Evolutionary conservation across 441 rosid species (phyloP).

Genomic region (Erodium texanum): DNA sequence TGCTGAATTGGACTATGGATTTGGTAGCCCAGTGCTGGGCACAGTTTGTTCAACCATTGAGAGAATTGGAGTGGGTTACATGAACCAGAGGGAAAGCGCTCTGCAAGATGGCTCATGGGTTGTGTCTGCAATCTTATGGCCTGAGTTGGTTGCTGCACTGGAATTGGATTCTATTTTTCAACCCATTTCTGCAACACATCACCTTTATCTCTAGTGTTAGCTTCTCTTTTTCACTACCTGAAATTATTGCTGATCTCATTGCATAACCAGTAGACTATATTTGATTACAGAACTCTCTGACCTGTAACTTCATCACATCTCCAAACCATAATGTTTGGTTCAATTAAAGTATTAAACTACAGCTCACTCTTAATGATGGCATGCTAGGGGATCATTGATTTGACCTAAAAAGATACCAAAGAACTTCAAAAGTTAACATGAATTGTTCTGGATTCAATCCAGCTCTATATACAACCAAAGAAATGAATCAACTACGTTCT

Average conservation of each 20-base stretch:
- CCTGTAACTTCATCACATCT: too few relatives aligned
- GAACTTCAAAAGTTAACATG: background rate
- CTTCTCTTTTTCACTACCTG: too few relatives aligned
- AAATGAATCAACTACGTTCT: background rate
- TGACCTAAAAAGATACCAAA: too few relatives aligned
- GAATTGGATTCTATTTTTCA: slow-evolving; percentile 69
- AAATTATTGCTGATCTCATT: too few relatives aligned
- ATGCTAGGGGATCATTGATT: too few relatives aligned
- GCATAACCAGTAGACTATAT: too few relatives aligned
- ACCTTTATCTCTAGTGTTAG: slow-evolving; percentile 32
- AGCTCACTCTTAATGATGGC: background rate
- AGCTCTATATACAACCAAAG: background rate
- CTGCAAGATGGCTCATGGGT: slow-evolving; percentile 66
- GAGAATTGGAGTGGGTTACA: slow-evolving; percentile 61
- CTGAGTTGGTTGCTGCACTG: slow-evolving; percentile 52
- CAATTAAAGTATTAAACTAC: too few relatives aligned
- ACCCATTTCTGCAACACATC: slow-evolving; percentile 53
- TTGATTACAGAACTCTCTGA: too few relatives aligned
- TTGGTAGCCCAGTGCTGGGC: slow-evolving; percentile 63
- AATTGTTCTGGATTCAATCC: background rate
- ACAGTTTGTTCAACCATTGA: slow-evolving; percentile 53
- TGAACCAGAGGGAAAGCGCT: slow-evolving; percentile 78
- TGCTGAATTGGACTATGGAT: slow-evolving; percentile 66
- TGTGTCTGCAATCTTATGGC: slow-evolving; percentile 68
- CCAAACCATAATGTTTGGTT: background rate